Conservation (phyloP, 2,329 filamentous ascomycete genomes). For the Westerdykella aurantiaca region DNA sequence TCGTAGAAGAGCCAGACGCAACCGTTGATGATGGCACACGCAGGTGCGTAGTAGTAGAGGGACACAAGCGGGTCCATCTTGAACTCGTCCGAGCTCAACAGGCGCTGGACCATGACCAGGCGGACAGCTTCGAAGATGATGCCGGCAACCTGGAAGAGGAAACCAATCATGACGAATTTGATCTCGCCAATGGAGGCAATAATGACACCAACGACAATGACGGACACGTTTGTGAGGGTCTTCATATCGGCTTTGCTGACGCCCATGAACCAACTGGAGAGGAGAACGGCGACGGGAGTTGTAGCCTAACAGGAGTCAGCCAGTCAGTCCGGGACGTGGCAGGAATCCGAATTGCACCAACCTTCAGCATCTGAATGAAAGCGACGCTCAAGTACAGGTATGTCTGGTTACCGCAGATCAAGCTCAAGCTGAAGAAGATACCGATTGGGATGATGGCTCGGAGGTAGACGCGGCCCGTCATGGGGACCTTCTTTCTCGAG, state of each 20-base stretch:
- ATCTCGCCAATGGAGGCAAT: slow-evolving; percentile 96
- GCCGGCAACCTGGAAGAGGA: slow-evolving; percentile 72
- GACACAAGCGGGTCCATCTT: slow-evolving; percentile 90
- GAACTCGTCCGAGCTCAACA: slow-evolving; percentile 76
- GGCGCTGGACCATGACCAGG: slow-evolving; percentile 76
- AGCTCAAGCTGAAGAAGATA: slow-evolving; percentile 86
- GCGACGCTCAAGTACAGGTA: slow-evolving; percentile 93
- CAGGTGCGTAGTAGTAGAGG: slow-evolving; percentile 83
- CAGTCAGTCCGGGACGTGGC: slow-evolving; percentile 3
- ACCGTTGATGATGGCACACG: slow-evolving; percentile 78
- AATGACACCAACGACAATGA: slow-evolving; percentile 90
- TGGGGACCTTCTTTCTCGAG: slow-evolving; percentile 91
- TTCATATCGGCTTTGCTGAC: slow-evolving; percentile 77
- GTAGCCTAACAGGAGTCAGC: slow-evolving; percentile 61
- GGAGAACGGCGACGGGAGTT: slow-evolving; percentile 85
- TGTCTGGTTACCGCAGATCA: slow-evolving; percentile 94
- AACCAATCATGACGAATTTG: slow-evolving; percentile 76
- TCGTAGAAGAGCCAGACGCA: slow-evolving; percentile 68
- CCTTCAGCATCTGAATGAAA: slow-evolving; percentile 99
- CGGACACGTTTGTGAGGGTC: slow-evolving; percentile 85
- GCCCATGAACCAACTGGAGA: slow-evolving; percentile 83
- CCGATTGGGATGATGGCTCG: slow-evolving; percentile 92
- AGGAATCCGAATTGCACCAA: slow-evolving; percentile 32
- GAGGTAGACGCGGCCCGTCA: slow-evolving; percentile 90
- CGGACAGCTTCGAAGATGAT: slow-evolving; percentile 78